phyloP scores from a whole-genome alignment of 805 yeast species.

The Metschnikowia shivogae region DNA sequence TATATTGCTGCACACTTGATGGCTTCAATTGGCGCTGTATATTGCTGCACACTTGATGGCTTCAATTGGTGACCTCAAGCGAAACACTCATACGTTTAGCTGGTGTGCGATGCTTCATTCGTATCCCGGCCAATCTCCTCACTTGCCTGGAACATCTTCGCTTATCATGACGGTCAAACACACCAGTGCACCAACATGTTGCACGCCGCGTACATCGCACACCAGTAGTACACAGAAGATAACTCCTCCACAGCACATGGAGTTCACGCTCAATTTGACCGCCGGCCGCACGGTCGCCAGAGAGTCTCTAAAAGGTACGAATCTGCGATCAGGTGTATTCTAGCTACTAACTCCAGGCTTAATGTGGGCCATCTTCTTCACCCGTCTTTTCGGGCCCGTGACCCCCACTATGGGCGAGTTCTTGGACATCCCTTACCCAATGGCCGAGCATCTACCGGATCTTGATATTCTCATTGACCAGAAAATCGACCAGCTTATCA shows the following conservation, averaged over 20 bases:
- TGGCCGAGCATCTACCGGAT: slow-evolving; percentile 43
- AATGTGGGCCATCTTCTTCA: slow-evolving; percentile 64
- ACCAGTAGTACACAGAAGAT: background rate
- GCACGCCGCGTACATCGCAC: too few species aligned
- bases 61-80: too few species aligned
- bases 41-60: too few species aligned
- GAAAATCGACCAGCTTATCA: slow-evolving; percentile 29
- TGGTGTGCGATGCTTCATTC: too few species aligned
- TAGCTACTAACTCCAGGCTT: slow-evolving; percentile 38
- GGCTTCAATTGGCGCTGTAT: too few species aligned
- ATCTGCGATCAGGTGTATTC: background rate
- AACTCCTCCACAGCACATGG: slow-evolving; percentile 27
- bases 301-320: slow-evolving; percentile 53
- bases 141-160: too few species aligned
- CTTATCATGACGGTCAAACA: too few species aligned
- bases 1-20: too few species aligned
- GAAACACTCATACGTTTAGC: too few species aligned
- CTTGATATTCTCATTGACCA: slow-evolving; percentile 44
- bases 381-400: slow-evolving; percentile 63
- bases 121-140: too few species aligned
- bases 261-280: slow-evolving; percentile 43
- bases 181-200: too few species aligned
- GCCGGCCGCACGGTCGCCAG: slow-evolving; percentile 52
- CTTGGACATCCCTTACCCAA: slow-evolving; percentile 56
- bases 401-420: slow-evolving; percentile 54